Base-by-base conservation (phyloP, 1,284 basidiomycete species). In the Cerrena zonata region DNA sequence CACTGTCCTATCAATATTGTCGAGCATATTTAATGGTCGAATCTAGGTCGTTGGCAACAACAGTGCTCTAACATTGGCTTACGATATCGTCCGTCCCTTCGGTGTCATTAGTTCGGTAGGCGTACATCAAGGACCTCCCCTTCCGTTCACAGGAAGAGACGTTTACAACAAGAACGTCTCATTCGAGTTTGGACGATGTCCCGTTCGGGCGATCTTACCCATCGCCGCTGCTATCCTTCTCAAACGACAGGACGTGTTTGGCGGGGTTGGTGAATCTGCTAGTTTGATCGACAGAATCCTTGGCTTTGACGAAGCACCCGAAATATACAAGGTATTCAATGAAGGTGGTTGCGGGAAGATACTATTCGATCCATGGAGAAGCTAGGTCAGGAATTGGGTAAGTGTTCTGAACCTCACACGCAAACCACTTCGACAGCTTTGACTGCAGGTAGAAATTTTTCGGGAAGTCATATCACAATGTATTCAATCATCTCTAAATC, bases 111-210 rank as follows among this genome's bases (percentile, higher is more conserved):
- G 77, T 27, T 89, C 86, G 4, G 87, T 91, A 19, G 91, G 91
- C 4, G 86, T 90, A 13, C 84, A 86, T 53, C 76, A 79, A 50
- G 71, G 67, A 42, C 70, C 71, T 0, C 72, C 65, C 5, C 56
- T 87, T 26, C 85, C 85, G 0, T 82, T 82, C 58, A 79, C 73
- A 5, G 84, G 85, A 12, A 68, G 73, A 5, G 71, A 82, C 41
- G 65, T 90, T 39, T 95, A 94, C 67, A 76, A 82, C 69, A 92
- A 93, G 69, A 94, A 93, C 62, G 75, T 86, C 4, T 84, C 82
- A 1, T 71, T 90, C 48, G 84, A 88, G 58, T 93, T 92, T 63
- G 93, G 92, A 7, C 78, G 92, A 15, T 95, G 92, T 62, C 91
- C 90, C 15, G 91, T 90, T 5, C 77, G 85, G 13, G 81, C 86